These are phyloP conservation scores for Chromera velia DNA, from an alignment of 73 alveolate species.

Conservation along the genomic window DNA sequence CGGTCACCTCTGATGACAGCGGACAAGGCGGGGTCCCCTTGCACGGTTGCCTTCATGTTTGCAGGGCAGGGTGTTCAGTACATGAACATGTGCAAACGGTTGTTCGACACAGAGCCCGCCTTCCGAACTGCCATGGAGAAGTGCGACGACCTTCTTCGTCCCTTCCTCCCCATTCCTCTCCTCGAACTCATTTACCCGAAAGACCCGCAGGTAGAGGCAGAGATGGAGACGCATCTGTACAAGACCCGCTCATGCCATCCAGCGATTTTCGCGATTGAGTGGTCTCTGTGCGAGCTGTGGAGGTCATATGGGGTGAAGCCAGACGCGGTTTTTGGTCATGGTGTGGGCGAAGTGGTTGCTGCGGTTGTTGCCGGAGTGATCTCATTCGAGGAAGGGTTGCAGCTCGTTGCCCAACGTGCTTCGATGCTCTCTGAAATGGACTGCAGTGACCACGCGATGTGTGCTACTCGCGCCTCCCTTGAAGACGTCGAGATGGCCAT, in stretches of 20 bases:
- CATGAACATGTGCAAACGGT: slow-evolving; percentile 23
- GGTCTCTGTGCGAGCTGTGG: neutral
- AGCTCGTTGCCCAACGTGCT: neutral
- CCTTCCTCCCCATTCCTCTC: no score
- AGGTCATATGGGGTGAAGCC: neutral
- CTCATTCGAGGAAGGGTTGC: neutral
- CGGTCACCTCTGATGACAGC: no score
- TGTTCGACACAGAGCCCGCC: slow-evolving; percentile 22
- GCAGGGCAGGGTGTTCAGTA: slow-evolving; percentile 38
- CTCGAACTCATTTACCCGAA: slow-evolving; percentile 30
- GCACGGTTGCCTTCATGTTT: slow-evolving; percentile 28
- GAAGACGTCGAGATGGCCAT: neutral
- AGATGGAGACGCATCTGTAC: neutral
- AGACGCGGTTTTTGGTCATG: neutral
- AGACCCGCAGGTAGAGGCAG: no score
- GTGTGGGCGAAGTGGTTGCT: neutral
- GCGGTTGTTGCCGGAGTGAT: neutral
- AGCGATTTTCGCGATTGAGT: neutral
- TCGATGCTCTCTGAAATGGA: neutral
- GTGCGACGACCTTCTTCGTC: no score
- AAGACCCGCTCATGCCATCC: neutral
- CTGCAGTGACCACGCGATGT: neutral
- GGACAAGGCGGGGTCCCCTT: no score
- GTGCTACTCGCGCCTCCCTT: neutral
- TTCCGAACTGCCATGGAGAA: no score